Conservation (phyloP, 192 early-diverging fungal species). For the Rhizoclosmatium globosum region DNA sequence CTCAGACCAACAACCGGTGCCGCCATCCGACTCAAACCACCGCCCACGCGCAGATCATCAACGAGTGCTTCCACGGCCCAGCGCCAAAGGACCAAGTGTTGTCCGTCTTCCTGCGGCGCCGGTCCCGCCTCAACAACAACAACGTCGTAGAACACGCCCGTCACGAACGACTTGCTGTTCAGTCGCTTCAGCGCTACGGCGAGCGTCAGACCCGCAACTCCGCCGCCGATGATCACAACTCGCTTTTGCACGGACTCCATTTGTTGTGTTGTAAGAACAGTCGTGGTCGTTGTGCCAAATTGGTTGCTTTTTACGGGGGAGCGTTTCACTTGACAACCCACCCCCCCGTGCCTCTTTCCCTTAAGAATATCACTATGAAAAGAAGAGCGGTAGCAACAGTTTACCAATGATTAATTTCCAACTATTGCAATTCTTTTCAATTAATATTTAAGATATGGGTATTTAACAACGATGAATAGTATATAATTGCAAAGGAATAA, state of each 20-base stretch:
- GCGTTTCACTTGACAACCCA: no score
- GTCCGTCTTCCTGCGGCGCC: constrained; percentile 10
- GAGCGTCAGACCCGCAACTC: constrained; percentile 51
- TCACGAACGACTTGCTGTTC: not conserved
- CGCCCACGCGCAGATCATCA: constrained; percentile 53
- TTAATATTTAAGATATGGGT: no score
- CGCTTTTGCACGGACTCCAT: not conserved
- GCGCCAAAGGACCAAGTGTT: constrained; percentile 54
- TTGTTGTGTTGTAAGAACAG: no score
- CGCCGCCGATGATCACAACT: constrained; percentile 57
- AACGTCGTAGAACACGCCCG: constrained; percentile 4
- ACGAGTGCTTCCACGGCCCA: constrained; percentile 55
- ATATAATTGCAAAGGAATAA: no score
- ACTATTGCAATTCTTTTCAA: no score
- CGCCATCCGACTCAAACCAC: constrained; percentile 46
- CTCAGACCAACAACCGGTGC: constrained; percentile 45
- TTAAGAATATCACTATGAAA: no score
- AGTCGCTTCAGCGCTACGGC: constrained; percentile 44
- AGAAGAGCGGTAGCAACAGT: no score
- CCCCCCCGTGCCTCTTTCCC: no score
- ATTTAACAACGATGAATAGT: no score
- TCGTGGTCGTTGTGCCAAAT: no score
- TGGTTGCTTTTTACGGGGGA: no score
- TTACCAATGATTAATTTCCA: no score
- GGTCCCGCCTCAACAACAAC: constrained; percentile 41